Evolutionary conservation across 345 rosid genomes (phyloP).

Genomic region (Zanthoxylum bungeanum): DNA sequence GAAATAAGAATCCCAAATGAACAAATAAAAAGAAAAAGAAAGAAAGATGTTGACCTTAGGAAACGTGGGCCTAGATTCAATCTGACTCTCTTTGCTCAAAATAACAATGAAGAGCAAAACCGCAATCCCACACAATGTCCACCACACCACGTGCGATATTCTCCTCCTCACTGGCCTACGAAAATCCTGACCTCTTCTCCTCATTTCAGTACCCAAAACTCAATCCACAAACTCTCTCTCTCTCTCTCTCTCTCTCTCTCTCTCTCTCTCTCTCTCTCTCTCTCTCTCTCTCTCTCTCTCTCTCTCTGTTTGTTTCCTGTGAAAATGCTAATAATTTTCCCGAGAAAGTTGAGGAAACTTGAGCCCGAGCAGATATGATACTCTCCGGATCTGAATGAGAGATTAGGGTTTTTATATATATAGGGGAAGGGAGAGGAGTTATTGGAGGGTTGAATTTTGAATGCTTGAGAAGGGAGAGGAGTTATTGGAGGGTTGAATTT

Average conservation of each 20-base stretch:
- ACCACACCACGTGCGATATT: slow-evolving; percentile 67
- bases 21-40: not conserved
- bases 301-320: slow-evolving; percentile 12
- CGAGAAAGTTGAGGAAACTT: not conserved
- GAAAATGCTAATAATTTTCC: slow-evolving; percentile 10
- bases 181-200: slow-evolving; percentile 65
- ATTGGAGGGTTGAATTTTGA: not conserved
- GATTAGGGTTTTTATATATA: not conserved
- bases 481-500: not conserved
- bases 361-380: not conserved
- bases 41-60: slow-evolving; percentile 37
- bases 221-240: too few relatives aligned
- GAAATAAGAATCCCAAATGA: not conserved
- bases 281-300: too few relatives aligned
- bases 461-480: not conserved
- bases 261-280: too few relatives aligned
- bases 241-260: too few relatives aligned
- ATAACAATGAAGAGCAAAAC: slow-evolving; percentile 58
- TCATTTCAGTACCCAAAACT: slow-evolving; percentile 30
- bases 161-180: slow-evolving; percentile 65
- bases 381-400: not conserved
- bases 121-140: slow-evolving; percentile 49
- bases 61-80: slow-evolving; percentile 53
- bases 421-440: not conserved
- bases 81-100: slow-evolving; percentile 49